These are phyloP conservation scores for Salicornia ramosissima DNA, from an alignment of 148 eudicot genomes.

Conservation along the genomic window DNA sequence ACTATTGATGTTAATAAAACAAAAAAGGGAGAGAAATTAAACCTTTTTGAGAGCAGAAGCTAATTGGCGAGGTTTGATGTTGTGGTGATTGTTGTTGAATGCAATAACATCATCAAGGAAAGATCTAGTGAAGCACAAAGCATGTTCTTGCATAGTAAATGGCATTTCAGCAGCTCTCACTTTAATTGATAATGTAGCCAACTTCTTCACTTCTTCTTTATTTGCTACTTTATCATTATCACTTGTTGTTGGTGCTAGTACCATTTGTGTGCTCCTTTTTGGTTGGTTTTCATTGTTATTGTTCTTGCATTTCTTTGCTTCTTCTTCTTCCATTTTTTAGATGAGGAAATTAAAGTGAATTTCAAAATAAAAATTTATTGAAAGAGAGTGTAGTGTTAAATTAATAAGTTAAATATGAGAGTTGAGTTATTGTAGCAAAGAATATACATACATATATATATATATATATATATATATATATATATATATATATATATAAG, in stretches of 20 bases:
- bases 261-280: neutral
- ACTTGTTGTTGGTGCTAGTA: neutral
- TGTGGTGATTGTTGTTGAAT: neutral
- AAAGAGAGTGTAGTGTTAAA: too few relatives aligned
- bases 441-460: too few relatives aligned
- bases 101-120: constrained; percentile 4
- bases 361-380: too few relatives aligned
- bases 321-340: neutral
- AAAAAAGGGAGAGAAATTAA: neutral
- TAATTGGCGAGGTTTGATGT: constrained; percentile 13
- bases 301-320: neutral
- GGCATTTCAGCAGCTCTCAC: constrained; percentile 15
- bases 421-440: too few relatives aligned
- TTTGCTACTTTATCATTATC: neutral
- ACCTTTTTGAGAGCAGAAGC: constrained; percentile 21
- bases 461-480: too few relatives aligned
- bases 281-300: neutral
- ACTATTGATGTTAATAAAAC: too few relatives aligned
- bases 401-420: too few relatives aligned
- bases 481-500: too few relatives aligned
- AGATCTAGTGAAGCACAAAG: constrained; percentile 15
- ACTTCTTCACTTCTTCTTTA: constrained; percentile 5
- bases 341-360: too few relatives aligned
- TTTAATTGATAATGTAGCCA: neutral
- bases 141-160: constrained; percentile 22